These are phyloP conservation scores for Chenopodium berlandieri DNA, from an alignment of 148 eudicot genomes.

Conservation along the genomic window DNA sequence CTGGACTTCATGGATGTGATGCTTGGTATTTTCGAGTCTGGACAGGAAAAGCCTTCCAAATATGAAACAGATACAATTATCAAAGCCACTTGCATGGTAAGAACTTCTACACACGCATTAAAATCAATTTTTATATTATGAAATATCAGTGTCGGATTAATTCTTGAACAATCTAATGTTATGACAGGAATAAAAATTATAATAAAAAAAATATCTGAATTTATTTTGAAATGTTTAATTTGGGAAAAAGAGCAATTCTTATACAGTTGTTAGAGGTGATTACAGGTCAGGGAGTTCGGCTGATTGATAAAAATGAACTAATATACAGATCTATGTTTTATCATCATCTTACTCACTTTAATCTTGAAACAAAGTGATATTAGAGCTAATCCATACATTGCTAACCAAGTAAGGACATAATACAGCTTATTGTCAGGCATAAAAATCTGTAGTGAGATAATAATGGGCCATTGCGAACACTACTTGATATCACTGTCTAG, in stretches of 20 bases:
- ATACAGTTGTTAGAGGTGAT: too few relatives aligned
- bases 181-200: not conserved
- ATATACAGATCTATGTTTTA: too few relatives aligned
- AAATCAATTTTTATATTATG: too few relatives aligned
- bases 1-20: constrained; percentile 31
- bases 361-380: too few relatives aligned
- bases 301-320: too few relatives aligned
- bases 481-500: too few relatives aligned
- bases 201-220: too few relatives aligned
- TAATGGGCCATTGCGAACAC: too few relatives aligned
- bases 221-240: too few relatives aligned
- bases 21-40: constrained; percentile 23
- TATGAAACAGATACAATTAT: constrained; percentile 26
- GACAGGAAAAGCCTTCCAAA: constrained; percentile 2
- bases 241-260: too few relatives aligned
- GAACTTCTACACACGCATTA: not conserved
- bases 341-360: too few relatives aligned
- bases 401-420: not conserved
- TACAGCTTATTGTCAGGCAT: not conserved
- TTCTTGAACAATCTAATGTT: not conserved
- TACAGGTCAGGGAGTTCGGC: too few relatives aligned
- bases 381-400: not conserved
- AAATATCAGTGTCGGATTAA: not conserved
- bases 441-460: not conserved
- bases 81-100: constrained; percentile 34